A percentile compares a stretch with the other conserved stretches of the same genome.
phyloP scores from a whole-genome alignment of 1,284 basidiomycete species.

The Boletus semigastroideus region DNA sequence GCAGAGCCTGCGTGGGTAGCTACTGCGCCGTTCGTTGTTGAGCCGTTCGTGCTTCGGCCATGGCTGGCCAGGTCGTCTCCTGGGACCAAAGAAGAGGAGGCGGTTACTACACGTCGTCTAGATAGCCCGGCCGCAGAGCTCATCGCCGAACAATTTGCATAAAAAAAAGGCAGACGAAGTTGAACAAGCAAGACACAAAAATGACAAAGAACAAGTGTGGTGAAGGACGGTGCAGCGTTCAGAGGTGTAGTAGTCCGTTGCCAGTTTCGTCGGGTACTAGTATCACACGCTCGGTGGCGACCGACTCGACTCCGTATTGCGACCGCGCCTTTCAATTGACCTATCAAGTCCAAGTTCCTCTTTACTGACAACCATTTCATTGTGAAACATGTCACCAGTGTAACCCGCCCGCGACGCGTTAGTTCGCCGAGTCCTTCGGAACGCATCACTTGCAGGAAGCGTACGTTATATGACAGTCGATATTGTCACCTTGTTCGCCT shows the following conservation, averaged over 20 bases:
- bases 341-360: no score
- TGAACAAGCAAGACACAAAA: conserved; percentile 8
- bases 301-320: background rate
- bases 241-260: background rate
- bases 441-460: no score
- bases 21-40: conserved; percentile 33
- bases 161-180: conserved; percentile 13
- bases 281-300: conserved; percentile 17
- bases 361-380: background rate
- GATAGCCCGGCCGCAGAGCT: conserved; percentile 48
- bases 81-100: conserved; percentile 36
- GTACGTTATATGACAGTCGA: no score
- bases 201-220: conserved; percentile 3
- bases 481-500: no score
- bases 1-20: conserved; percentile 68
- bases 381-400: no score
- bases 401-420: no score
- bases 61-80: conserved; percentile 35
- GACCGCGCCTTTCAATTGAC: no score
- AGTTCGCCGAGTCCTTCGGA: no score
- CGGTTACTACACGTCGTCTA: conserved; percentile 49
- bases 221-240: conserved; percentile 1
- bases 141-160: conserved; percentile 36
- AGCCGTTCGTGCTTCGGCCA: conserved; percentile 32
- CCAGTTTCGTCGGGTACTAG: conserved; percentile 6